phyloP scores from a whole-genome alignment of 129 eudicot genomes.

The Chrysanthemum makinoi region DNA sequence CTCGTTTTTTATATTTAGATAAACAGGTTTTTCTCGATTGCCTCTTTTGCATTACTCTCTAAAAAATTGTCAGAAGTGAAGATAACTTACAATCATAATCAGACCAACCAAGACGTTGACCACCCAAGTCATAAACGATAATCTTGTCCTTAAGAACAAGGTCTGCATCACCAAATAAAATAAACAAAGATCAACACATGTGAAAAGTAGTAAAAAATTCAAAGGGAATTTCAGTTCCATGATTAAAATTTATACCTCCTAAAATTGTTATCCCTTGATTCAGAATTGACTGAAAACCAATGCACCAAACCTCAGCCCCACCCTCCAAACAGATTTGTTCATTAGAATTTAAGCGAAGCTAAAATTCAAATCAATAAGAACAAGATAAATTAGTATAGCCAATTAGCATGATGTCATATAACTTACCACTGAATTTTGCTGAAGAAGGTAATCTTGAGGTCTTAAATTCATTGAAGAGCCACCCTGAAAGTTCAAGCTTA shows the following conservation, averaged over 20 bases:
- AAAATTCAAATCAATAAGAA: not conserved
- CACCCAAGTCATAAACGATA: slow-evolving; percentile 82
- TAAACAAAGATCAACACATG: slow-evolving; percentile 8
- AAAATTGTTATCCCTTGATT: slow-evolving; percentile 85
- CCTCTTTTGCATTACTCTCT: not conserved
- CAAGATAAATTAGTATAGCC: not conserved
- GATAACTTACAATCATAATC: slow-evolving; percentile 80
- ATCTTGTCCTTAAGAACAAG: slow-evolving; percentile 87
- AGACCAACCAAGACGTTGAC: slow-evolving; percentile 89
- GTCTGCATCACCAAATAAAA: slow-evolving; percentile 42
- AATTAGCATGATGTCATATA: not conserved
- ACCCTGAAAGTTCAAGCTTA: slow-evolving; percentile 86
- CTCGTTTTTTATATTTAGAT: not conserved
- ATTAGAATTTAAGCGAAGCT: not conserved
- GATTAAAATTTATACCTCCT: slow-evolving; percentile 60
- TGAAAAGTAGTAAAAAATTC: not conserved
- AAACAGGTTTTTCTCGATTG: not conserved
- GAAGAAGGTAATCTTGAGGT: slow-evolving; percentile 90
- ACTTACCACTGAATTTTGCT: slow-evolving; percentile 80
- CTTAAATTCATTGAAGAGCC: slow-evolving; percentile 76
- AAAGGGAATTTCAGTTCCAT: not conserved
- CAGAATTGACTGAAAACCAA: slow-evolving; percentile 73
- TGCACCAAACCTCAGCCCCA: slow-evolving; percentile 86
- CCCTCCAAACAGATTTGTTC: slow-evolving; percentile 36
- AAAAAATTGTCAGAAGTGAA: not conserved